Percentiles rank a stretch among this genome's conserved stretches.
Conservation (phyloP, 352 stramenopile species). For the Poterioochromonas sp. region DNA sequence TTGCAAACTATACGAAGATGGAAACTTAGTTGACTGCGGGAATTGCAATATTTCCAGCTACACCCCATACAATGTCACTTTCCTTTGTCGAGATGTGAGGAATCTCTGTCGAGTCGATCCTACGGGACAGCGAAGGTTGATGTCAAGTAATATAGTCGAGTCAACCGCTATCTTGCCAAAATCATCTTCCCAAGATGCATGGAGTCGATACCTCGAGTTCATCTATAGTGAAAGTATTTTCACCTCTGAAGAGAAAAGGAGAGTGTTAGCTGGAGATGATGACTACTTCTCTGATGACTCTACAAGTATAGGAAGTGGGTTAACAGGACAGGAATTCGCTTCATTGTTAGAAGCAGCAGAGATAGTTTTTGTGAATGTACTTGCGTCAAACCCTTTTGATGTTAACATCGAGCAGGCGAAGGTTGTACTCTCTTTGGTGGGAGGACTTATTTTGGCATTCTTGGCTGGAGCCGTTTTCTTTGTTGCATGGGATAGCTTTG, state of each 20-base stretch:
- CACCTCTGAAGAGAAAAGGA: too few species aligned
- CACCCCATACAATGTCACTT: slow-evolving; percentile 21
- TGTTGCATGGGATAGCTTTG: background rate
- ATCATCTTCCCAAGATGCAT: too few species aligned
- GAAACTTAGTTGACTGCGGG: background rate
- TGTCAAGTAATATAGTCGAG: too few species aligned
- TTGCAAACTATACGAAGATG: background rate
- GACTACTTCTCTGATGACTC: background rate
- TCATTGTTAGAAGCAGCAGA: background rate
- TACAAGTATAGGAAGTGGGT: background rate
- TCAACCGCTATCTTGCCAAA: too few species aligned
- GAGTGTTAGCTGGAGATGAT: too few species aligned
- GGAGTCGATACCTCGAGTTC: too few species aligned
- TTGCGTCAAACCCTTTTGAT: slow-evolving; percentile 6
- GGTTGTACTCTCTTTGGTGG: background rate
- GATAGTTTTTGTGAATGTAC: background rate
- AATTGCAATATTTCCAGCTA: slow-evolving; percentile 1
- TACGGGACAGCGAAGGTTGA: background rate
- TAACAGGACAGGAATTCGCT: background rate
- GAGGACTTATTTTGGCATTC: background rate
- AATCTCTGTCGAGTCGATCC: background rate
- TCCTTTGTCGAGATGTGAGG: background rate
- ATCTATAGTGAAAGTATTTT: too few species aligned
- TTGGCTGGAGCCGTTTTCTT: background rate
- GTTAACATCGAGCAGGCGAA: background rate